Evolutionary conservation across 441 rosid species (phyloP), one percentile per base, ranked within the genome.

Genomic region (Pelargonium hybrid): DNA sequence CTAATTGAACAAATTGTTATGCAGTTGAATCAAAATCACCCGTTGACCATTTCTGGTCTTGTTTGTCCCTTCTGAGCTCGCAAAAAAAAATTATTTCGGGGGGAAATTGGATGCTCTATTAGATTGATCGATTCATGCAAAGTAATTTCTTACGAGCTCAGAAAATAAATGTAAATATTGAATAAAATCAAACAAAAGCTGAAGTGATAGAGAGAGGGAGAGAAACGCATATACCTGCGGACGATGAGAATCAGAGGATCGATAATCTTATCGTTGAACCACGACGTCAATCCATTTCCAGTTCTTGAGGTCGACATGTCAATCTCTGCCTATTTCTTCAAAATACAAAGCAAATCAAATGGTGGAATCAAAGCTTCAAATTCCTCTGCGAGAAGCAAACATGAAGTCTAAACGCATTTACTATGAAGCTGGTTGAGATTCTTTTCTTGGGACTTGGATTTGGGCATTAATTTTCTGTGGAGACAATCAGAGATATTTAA

Each of bases 171-270:
- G 1, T 2, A 66, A 39, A 66, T 8, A 2, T 4, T 18, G 14
- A 61, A 7, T 37, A 25, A 1, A 41, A 11, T 23, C 4, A 75
- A 15, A 43, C 26, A 20, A 8, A 8, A 15, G 48, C 68, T 21
- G 75, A 62, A 37, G 23, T 37, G 4, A 18, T 2, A 65, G 9
- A 26, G 61, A 62, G 37, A 67, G 72, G 17, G 57, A 61, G 34
- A 67, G 1, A 8, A 29, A 68, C 54, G 9, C 14, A 31, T 48
- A 69, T 73, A 93, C 98, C 89, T 86, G 77, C 86, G 83, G 73
- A 93, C 84, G 85, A 89, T 91, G 74, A 81, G 89, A 72, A 88
- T 76, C 57, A 93, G 82, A 72, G 98, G 98, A 74, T 91, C 95
- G 9, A 82, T 75, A 71, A 93, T 77, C 79, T 81, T 91, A 72